These are phyloP conservation scores for Naganishia onofrii DNA, from an alignment of 768 basidiomycete genomes.

Conservation along the genomic window DNA sequence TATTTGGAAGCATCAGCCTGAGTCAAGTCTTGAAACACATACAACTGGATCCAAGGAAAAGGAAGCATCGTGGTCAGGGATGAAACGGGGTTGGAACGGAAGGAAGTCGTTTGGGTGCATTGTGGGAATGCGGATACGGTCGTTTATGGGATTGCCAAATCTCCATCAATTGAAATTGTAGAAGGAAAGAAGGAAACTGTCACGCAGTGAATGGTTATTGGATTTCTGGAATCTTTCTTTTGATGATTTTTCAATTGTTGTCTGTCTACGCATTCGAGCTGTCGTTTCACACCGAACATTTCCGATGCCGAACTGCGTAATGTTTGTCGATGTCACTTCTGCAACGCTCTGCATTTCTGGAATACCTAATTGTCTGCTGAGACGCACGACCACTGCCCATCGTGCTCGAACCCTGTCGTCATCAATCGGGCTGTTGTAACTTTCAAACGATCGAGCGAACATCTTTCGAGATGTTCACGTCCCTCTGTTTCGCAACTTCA, in stretches of 20 bases:
- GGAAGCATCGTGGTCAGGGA: slow-evolving; percentile 4
- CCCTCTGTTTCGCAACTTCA: too few relatives aligned
- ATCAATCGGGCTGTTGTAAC: neutral
- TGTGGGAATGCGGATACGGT: slow-evolving; percentile 1
- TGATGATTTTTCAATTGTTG: neutral
- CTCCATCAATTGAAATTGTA: slow-evolving; percentile 15
- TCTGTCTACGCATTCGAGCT: too few relatives aligned
- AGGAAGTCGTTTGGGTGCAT: neutral
- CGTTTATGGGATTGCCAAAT: slow-evolving; percentile 18
- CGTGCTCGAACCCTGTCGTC: too few relatives aligned
- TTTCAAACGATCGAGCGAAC: neutral
- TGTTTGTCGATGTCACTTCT: too few relatives aligned
- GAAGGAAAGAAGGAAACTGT: slow-evolving; percentile 2
- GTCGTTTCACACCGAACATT: too few relatives aligned
- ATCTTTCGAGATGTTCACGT: too few relatives aligned
- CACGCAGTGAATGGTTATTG: slow-evolving; percentile 17
- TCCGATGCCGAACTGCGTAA: too few relatives aligned
- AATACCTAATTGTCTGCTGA: too few relatives aligned
- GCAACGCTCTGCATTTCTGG: too few relatives aligned
- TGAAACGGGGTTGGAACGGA: slow-evolving; percentile 14
- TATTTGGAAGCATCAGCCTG: neutral
- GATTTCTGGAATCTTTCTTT: slow-evolving; percentile 15
- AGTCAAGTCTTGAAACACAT: neutral
- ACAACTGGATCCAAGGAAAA: slow-evolving; percentile 15
- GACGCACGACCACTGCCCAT: too few relatives aligned